Base-by-base conservation (phyloP, 129 eudicot species). In the Glebionis coronaria region DNA sequence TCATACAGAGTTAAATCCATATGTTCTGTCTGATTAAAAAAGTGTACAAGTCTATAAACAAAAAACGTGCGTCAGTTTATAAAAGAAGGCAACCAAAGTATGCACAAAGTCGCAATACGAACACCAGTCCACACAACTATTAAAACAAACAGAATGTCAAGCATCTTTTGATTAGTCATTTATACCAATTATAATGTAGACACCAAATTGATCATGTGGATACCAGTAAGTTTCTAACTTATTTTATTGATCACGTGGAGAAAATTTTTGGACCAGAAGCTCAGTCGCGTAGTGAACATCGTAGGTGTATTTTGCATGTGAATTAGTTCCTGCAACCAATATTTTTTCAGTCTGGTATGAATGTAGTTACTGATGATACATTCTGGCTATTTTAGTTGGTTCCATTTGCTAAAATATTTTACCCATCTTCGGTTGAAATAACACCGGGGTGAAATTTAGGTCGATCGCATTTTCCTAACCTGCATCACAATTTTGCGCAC, bases 241-340 rank as follows among this genome's bases (percentile, higher is more conserved):
- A n/a, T n/a, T n/a, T n/a, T n/a, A n/a, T n/a, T n/a, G 66, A 76
- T 92, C 88, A 5, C 82, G 96, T 1, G 98, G 98, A 1, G 81
- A 69, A 68, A 88, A 92, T 42, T 82, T 84, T 87, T 94, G 90
- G 7, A 89, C 90, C 9, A 87, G 72, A 3, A 92, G 69, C 9
- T 92, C 98, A 2, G 96, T 92, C 1, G 91, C 82, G 63, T 52
- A 92, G 11, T 49, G 72, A 0, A 62, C 84, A 0, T 60, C 20
- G 14, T 53, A 25, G 18, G 27, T 64, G 75, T 88, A 88, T 20
- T 49, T 35, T 0, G 76, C 56, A 25, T 92, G 81, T 3, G 94
- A 75, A 75, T 92, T 92, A 20, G 95, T 88, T 11, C 98, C 98
- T 0, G 91, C 90, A 0, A 92, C 91, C 10, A 92, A 56, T 23